These are phyloP conservation scores for Lachnellula hyalina DNA, from an alignment of 2,329 filamentous ascomycete genomes.

Conservation along the genomic window DNA sequence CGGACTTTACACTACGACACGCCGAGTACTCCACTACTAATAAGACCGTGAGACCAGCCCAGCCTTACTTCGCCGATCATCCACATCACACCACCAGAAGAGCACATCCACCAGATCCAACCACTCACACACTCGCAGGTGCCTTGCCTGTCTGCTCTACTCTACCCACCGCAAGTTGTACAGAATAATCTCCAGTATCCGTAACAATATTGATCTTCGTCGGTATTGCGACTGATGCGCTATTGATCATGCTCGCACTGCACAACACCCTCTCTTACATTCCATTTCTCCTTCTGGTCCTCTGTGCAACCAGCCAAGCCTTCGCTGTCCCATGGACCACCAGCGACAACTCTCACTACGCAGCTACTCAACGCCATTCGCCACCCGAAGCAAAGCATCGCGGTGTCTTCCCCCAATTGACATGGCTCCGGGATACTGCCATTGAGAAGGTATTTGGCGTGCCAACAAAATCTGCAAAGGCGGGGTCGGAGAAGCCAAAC, in stretches of 20 bases:
- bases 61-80: too few species aligned
- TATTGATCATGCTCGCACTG: slow-evolving; percentile 6
- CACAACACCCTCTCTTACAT: slow-evolving; percentile 6
- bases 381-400: slow-evolving; percentile 9
- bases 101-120: neutral
- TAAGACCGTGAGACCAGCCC: too few species aligned
- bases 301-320: slow-evolving; percentile 7
- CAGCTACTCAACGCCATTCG: slow-evolving; percentile 4
- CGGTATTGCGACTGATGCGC: slow-evolving; percentile 2
- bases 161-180: neutral
- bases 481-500: slow-evolving; percentile 10
- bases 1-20: too few species aligned
- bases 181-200: neutral
- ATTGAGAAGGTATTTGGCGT: slow-evolving; percentile 47
- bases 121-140: neutral
- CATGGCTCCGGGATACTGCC: slow-evolving; percentile 45
- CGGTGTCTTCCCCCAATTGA: slow-evolving; percentile 42
- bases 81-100: too few species aligned
- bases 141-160: neutral
- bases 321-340: slow-evolving; percentile 16
- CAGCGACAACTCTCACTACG: slow-evolving; percentile 1
- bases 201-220: neutral
- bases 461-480: slow-evolving; percentile 22
- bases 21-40: too few species aligned
- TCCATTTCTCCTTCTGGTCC: slow-evolving; percentile 2